Evolutionary conservation across 176 grass and related monocot genomes (phyloP).

Genomic region (Raddia distichophylla): DNA sequence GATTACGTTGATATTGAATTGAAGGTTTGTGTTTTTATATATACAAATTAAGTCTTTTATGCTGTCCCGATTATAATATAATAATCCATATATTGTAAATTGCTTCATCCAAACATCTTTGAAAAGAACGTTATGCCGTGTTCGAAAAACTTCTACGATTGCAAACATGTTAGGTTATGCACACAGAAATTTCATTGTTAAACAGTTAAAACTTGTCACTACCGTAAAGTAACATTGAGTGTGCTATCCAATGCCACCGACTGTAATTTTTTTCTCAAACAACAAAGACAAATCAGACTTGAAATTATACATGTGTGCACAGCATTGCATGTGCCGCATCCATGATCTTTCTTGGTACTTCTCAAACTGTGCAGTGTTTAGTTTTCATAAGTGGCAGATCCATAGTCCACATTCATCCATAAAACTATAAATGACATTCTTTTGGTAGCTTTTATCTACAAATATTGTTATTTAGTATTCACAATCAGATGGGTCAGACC

Average conservation of each 20-base stretch:
- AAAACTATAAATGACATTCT: neutral
- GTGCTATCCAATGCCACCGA: no score
- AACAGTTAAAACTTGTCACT: neutral
- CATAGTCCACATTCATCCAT: neutral
- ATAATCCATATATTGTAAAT: slow-evolving; percentile 5
- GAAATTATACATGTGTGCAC: neutral
- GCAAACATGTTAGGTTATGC: slow-evolving; percentile 4
- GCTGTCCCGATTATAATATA: neutral
- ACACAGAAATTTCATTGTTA: slow-evolving; percentile 22
- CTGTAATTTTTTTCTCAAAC: neutral
- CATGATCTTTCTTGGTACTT: neutral
- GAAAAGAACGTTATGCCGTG: neutral
- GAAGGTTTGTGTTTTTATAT: slow-evolving; percentile 68
- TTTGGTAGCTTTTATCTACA: neutral
- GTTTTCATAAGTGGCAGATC: neutral
- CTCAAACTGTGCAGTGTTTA: neutral
- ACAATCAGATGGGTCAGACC: neutral
- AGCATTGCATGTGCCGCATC: neutral
- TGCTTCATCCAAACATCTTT: slow-evolving; percentile 7
- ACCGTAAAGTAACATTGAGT: neutral
- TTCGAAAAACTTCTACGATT: neutral
- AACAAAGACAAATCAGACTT: neutral
- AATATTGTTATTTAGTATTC: neutral
- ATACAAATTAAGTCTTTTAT: slow-evolving; percentile 21
- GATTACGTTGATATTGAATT: slow-evolving; percentile 99